Percentiles rank a stretch among this genome's conserved stretches.
phyloP scores from a whole-genome alignment of 371 early-diverging fungal genomes.

The Rhizomucor miehei region DNA sequence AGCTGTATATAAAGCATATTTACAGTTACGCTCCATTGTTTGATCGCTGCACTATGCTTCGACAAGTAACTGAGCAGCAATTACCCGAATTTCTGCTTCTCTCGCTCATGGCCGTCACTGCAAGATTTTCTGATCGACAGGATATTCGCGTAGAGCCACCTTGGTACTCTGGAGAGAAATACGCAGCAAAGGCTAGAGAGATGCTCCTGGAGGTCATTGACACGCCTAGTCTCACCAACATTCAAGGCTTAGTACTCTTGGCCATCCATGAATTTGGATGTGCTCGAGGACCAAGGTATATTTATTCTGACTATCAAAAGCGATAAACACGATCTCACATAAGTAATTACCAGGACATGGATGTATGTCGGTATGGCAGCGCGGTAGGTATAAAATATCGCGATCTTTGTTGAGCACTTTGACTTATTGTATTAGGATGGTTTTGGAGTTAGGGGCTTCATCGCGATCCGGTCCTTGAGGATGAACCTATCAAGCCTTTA shows the following conservation, averaged over 20 bases:
- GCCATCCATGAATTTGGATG: slow-evolving; percentile 60
- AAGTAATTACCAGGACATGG: slow-evolving; percentile 43
- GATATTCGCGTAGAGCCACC: slow-evolving; percentile 41
- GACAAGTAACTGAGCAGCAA: slow-evolving; percentile 22
- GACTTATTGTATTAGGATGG: slow-evolving; percentile 31
- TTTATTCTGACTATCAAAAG: too few species aligned
- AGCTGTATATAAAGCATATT: slow-evolving; percentile 50
- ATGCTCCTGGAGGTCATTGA: slow-evolving; percentile 35
- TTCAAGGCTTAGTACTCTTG: slow-evolving; percentile 54
- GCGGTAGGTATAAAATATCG: slow-evolving; percentile 10
- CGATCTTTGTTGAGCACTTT: not conserved
- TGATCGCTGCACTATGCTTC: slow-evolving; percentile 32
- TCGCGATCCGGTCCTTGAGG: slow-evolving; percentile 37
- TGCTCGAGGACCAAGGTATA: slow-evolving; percentile 53
- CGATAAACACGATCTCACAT: not conserved
- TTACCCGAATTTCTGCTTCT: slow-evolving; percentile 37
- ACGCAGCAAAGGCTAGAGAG: slow-evolving; percentile 35
- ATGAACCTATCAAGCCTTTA: slow-evolving; percentile 7
- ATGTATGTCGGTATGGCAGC: slow-evolving; percentile 63
- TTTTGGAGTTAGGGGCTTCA: slow-evolving; percentile 51
- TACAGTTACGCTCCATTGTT: slow-evolving; percentile 50
- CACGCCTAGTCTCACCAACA: slow-evolving; percentile 47
- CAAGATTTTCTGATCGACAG: slow-evolving; percentile 39
- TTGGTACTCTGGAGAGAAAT: slow-evolving; percentile 48
- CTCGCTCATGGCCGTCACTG: slow-evolving; percentile 31